A percentile compares a stretch with the other conserved stretches of the same genome.
phyloP scores from a whole-genome alignment of 2,329 filamentous ascomycete species.

The Penicillium sp. region DNA sequence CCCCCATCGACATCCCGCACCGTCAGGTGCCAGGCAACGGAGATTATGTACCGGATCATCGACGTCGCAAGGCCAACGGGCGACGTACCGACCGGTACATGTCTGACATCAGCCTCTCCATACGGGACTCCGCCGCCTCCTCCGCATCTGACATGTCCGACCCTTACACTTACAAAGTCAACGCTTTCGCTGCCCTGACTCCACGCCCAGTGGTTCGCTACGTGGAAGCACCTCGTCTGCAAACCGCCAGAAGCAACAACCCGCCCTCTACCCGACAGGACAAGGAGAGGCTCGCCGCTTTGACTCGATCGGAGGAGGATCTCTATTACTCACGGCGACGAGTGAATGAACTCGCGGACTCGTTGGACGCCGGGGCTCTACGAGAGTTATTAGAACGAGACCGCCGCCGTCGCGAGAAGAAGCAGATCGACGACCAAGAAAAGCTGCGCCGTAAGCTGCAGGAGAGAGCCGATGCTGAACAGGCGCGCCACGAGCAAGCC shows the following conservation, averaged over 20 bases:
- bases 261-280: constrained; percentile 47
- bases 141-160: constrained; percentile 75
- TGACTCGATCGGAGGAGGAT: constrained; percentile 62
- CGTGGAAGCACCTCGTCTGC: constrained; percentile 64
- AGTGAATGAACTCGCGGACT: constrained; percentile 74
- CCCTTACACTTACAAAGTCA: constrained; percentile 75
- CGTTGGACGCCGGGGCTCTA: constrained; percentile 79
- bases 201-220: constrained; percentile 82
- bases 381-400: constrained; percentile 91
- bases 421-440: constrained; percentile 68
- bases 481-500: constrained; percentile 53
- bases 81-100: constrained; percentile 61
- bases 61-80: constrained; percentile 56
- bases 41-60: constrained; percentile 54
- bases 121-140: constrained; percentile 73
- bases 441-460: constrained; percentile 53
- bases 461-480: constrained; percentile 54
- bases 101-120: constrained; percentile 74
- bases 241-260: constrained; percentile 47
- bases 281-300: constrained; percentile 54
- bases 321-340: constrained; percentile 60
- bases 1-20: constrained; percentile 61
- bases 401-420: constrained; percentile 74
- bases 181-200: constrained; percentile 75
- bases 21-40: constrained; percentile 63